phyloP scores from a whole-genome alignment of 495 filamentous ascomycete genomes.

The Delitschia confertaspora region DNA sequence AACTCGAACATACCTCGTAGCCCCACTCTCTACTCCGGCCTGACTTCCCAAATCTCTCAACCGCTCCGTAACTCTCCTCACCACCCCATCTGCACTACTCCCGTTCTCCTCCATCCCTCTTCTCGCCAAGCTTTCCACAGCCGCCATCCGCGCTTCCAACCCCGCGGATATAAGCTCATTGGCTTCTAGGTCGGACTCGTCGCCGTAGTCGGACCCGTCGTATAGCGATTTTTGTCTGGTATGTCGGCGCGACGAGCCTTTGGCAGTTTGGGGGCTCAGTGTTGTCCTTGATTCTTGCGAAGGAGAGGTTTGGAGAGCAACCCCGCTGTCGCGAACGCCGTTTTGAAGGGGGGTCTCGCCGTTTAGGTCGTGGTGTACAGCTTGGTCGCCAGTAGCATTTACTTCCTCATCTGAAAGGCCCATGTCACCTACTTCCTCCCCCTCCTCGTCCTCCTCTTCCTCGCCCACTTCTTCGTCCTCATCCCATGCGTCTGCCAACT shows the following conservation, averaged over 20 bases:
- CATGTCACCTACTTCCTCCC: slow-evolving; percentile 29
- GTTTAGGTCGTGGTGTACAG: slow-evolving; percentile 28
- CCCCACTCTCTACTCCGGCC: slow-evolving; percentile 66
- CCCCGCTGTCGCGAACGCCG: slow-evolving; percentile 22
- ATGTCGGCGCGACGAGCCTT: slow-evolving; percentile 38
- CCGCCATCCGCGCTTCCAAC: slow-evolving; percentile 65
- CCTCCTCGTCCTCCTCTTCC: slow-evolving; percentile 49
- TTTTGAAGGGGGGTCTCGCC: slow-evolving; percentile 2
- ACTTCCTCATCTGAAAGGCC: slow-evolving; percentile 12
- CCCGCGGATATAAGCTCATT: slow-evolving; percentile 60
- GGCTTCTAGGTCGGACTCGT: slow-evolving; percentile 64
- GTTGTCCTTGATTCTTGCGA: slow-evolving; percentile 8
- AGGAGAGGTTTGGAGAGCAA: slow-evolving; percentile 23
- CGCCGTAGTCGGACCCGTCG: slow-evolving; percentile 51
- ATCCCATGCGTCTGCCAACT: slow-evolving; percentile 53
- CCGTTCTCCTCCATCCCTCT: slow-evolving; percentile 65
- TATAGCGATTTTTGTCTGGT: slow-evolving; percentile 45
- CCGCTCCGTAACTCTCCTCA: slow-evolving; percentile 61
- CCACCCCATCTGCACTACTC: slow-evolving; percentile 56
- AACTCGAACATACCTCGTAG: slow-evolving; percentile 53
- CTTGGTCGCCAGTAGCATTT: slow-evolving; percentile 12
- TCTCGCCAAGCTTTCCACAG: slow-evolving; percentile 64
- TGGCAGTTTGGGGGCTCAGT: slow-evolving; percentile 18
- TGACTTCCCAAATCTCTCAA: slow-evolving; percentile 76
- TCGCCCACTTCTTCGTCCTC: no score